A percentile compares a stretch with the other conserved stretches of the same genome.
These are phyloP conservation scores for Diplodia seriata DNA, from an alignment of 2,329 filamentous ascomycete genomes.

Conservation along the genomic window DNA sequence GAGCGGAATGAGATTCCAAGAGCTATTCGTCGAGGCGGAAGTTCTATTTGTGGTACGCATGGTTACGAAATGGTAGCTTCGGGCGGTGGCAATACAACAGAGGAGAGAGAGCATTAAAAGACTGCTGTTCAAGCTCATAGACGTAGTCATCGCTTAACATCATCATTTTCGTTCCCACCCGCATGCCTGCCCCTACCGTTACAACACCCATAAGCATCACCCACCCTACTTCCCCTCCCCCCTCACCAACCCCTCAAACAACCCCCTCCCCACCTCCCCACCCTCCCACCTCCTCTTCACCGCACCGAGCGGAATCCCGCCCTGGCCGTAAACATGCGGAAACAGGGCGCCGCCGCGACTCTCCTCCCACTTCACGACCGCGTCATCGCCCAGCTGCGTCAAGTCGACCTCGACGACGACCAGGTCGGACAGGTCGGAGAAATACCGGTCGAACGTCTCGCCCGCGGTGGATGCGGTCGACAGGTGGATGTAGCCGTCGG, in stretches of 20 bases:
- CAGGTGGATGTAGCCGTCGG: conserved; percentile 36
- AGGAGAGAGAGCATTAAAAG: no score
- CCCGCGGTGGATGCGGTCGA: conserved; percentile 32
- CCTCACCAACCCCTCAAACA: neutral
- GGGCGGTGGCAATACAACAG: no score
- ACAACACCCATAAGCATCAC: no score
- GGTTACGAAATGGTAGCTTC: no score
- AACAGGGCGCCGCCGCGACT: conserved; percentile 32
- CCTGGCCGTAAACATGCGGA: conserved; percentile 32
- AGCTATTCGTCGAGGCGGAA: no score
- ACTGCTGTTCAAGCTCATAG: no score
- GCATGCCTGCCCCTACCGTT: no score
- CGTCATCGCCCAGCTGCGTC: conserved; percentile 21
- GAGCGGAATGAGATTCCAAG: no score
- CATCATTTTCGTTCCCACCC: no score
- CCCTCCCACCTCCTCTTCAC: neutral
- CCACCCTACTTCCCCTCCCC: neutral
- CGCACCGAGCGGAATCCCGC: neutral
- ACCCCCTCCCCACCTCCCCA: neutral
- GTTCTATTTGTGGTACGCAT: no score
- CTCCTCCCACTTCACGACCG: conserved; percentile 33
- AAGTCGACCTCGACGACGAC: conserved; percentile 35
- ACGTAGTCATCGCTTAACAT: no score
- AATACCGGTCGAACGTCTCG: conserved; percentile 34
- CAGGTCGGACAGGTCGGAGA: conserved; percentile 19